Percentiles rank a stretch among this genome's conserved stretches.
Evolutionary conservation across 768 basidiomycete species (phyloP).

Genomic region (Strobilomyces dryophilus): DNA sequence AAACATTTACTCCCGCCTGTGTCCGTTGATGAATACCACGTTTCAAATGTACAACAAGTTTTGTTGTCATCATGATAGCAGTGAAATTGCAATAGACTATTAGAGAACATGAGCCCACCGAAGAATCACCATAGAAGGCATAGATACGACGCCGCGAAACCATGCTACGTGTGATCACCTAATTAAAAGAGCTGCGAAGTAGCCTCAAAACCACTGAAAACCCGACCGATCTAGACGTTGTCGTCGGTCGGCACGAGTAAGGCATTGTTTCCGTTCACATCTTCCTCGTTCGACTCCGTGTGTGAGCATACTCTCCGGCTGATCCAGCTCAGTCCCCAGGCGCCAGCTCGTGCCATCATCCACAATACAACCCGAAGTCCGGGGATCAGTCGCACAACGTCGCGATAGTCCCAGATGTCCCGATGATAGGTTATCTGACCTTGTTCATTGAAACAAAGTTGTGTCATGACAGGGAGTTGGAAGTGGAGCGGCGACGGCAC

Average conservation of each 20-base stretch:
- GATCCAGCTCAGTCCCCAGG: conserved; percentile 48
- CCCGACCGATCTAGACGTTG: conserved; percentile 7
- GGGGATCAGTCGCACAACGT: conserved; percentile 69
- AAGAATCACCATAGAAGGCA: conserved; percentile 7
- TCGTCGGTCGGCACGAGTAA: conserved; percentile 11
- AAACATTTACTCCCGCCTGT: not conserved
- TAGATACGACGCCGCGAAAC: conserved; percentile 1
- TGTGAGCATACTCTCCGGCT: conserved; percentile 14
- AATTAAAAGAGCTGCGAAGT: not conserved
- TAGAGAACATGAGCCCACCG: not conserved
- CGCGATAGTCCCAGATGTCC: conserved; percentile 79
- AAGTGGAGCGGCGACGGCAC: conserved; percentile 72
- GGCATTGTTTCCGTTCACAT: conserved; percentile 3
- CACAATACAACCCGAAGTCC: conserved; percentile 65
- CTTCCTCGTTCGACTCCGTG: not conserved
- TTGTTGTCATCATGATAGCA: too few species aligned
- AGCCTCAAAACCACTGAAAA: not conserved
- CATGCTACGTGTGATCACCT: not conserved
- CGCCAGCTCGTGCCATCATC: conserved; percentile 61
- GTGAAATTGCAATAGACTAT: not conserved
- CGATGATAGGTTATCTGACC: conserved; percentile 77
- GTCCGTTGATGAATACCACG: not conserved
- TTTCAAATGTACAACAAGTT: too few species aligned
- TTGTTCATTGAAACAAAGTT: conserved; percentile 76
- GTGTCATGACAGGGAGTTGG: conserved; percentile 65